These are phyloP conservation scores for Penicillium fuscoglaucum DNA, from an alignment of 2,329 filamentous ascomycete genomes.

Conservation along the genomic window DNA sequence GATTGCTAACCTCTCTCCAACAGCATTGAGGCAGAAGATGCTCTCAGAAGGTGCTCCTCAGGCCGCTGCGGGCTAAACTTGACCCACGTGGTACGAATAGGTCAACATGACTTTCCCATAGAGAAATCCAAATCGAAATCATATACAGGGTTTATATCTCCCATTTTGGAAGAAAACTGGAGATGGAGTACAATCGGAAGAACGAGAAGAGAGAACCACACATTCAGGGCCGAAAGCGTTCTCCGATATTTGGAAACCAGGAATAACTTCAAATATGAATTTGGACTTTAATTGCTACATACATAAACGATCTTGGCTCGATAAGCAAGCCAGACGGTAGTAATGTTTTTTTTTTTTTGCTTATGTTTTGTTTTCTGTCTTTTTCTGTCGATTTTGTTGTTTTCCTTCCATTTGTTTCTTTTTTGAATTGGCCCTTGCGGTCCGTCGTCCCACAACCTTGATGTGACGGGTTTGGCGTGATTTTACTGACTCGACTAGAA, in stretches of 20 bases:
- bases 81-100: not conserved
- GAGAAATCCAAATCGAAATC: conserved; percentile 3
- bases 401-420: not conserved
- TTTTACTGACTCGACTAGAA: not conserved
- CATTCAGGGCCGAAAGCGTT: not conserved
- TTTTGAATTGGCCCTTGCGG: not conserved
- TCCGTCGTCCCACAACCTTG: not conserved
- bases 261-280: not conserved
- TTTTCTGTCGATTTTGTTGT: not conserved
- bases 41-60: conserved; percentile 44
- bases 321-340: not conserved
- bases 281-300: not conserved
- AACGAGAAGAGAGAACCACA: not conserved
- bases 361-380: no score
- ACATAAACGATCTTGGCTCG: not conserved
- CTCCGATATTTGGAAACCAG: not conserved
- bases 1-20: conserved; percentile 20
- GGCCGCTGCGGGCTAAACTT: conserved; percentile 26
- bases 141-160: not conserved
- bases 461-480: not conserved
- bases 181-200: not conserved
- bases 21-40: conserved; percentile 55
- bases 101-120: not conserved
- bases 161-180: not conserved
- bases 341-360: no score